Evolutionary conservation across 2,329 filamentous ascomycete species (phyloP), one percentile per base, ranked within the genome.

Genomic region (Colletotrichum costaricense): DNA sequence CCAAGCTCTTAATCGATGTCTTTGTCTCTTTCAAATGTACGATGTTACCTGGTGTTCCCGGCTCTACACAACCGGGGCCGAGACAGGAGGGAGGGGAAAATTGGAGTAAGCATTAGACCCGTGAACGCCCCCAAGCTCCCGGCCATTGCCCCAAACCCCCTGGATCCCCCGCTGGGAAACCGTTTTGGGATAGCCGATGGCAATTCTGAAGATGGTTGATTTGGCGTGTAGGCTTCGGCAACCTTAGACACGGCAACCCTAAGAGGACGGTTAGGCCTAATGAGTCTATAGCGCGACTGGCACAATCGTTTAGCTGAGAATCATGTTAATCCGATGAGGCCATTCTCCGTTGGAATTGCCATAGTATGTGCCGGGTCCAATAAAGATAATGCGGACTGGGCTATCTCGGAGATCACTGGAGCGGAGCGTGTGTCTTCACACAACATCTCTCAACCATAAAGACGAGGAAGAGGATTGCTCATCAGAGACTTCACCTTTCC

Each of bases 251-350:
- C 19, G 42, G 42, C 42, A 49, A 49, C 19, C 42, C 42, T 11
- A 49, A 9, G 42, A 49, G 6, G 42, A n/a, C 42, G 42, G 42
- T 49, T 9, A 49, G 42, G 19, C 19, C 19, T 49, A n/a, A 8
- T 19, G 42, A 19, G 19, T n/a, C 19, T 19, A 49, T 49, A n/a
- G 42, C 42, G 42, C 19, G 42, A 19, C 16, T 49, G 19, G 42
- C 19, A n/a, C 38, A 19, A 5, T 88, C 33, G 38, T 19, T 49
- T n/a, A 19, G 42, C 19, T 49, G 42, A 19, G 19, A n/a, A 49
- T 49, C 16, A n/a, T 49, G 19, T n/a, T 24, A 56, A 56, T 56
- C 54, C 54, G 54, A 56, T 49, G 42, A n/a, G 42, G 42, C 19
- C 42, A 49, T n/a, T 49, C 42, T 19, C 16, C 42, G 42, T 49